Percentiles rank a stretch among this genome's conserved stretches.
phyloP scores from a whole-genome alignment of 192 early-diverging fungal species.

The Geosiphon pyriformis region DNA sequence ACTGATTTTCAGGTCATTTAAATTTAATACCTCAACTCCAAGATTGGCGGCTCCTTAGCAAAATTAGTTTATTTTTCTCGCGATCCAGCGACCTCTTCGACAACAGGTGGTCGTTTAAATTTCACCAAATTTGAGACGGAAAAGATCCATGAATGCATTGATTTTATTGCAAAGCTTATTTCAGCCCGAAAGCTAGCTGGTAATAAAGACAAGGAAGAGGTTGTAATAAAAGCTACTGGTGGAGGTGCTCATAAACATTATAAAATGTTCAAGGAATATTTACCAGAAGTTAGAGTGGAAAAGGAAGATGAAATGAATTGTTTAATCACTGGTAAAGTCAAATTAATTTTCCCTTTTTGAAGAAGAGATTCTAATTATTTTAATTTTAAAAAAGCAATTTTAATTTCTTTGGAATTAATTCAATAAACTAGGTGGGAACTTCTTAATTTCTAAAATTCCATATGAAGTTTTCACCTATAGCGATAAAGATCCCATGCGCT shows the following conservation, averaged over 20 bases:
- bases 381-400: background rate
- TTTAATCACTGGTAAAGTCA: conserved; percentile 53
- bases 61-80: conserved; percentile 72
- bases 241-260: conserved; percentile 83
- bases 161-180: conserved; percentile 70
- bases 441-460: conserved; percentile 84
- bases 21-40: no score
- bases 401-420: no score
- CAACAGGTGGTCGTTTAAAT: conserved; percentile 80
- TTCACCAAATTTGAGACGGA: conserved; percentile 94
- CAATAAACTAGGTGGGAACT: conserved; percentile 67
- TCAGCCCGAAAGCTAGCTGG: conserved; percentile 17
- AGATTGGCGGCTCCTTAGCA: conserved; percentile 70
- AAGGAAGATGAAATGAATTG: conserved; percentile 95
- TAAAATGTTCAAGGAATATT: conserved; percentile 52
- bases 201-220: conserved; percentile 26
- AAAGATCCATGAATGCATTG: conserved; percentile 82
- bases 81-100: conserved; percentile 15
- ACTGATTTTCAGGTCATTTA: no score
- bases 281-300: conserved; percentile 66
- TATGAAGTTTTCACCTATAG: conserved; percentile 94
- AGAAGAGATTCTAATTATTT: no score
- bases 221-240: conserved; percentile 79
- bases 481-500: conserved; percentile 58
- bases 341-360: background rate